phyloP scores from a whole-genome alignment of 306 rosid species.

The Fragaria ananassa region DNA sequence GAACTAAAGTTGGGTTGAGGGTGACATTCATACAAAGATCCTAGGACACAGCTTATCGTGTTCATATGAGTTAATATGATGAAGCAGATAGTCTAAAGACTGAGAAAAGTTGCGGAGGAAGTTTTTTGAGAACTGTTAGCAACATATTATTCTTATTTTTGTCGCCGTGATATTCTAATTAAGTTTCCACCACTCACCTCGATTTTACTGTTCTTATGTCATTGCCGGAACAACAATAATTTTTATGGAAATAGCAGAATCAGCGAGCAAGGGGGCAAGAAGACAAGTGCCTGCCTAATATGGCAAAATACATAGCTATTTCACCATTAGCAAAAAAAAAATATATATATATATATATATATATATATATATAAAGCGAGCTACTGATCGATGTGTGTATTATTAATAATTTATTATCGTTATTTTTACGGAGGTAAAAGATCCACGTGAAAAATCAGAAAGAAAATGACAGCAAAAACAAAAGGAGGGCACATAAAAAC shows the following conservation, averaged over 20 bases:
- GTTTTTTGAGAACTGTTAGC: too few relatives aligned
- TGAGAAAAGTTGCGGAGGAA: too few relatives aligned
- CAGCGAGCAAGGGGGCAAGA: neutral
- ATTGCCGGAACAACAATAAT: neutral
- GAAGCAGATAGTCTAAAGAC: too few relatives aligned
- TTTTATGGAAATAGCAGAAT: neutral
- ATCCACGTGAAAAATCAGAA: neutral
- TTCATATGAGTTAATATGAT: too few relatives aligned
- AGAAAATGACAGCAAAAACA: neutral
- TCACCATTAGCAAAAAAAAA: neutral
- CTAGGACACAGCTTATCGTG: too few relatives aligned
- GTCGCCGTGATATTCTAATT: too few relatives aligned
- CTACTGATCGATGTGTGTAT: neutral
- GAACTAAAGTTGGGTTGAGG: too few relatives aligned
- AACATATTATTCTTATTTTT: too few relatives aligned
- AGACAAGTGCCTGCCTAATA: slow-evolving; percentile 8
- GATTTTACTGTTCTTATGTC: neutral
- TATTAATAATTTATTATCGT: neutral
- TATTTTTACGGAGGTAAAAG: neutral
- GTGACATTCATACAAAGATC: too few relatives aligned
- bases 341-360: too few relatives aligned
- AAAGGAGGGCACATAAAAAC: neutral
- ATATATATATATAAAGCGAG: neutral
- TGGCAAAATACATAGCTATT: neutral
- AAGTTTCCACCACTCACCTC: neutral